phyloP scores from a whole-genome alignment of 352 stramenopile genomes.

The Globisporangium okanoganense region DNA sequence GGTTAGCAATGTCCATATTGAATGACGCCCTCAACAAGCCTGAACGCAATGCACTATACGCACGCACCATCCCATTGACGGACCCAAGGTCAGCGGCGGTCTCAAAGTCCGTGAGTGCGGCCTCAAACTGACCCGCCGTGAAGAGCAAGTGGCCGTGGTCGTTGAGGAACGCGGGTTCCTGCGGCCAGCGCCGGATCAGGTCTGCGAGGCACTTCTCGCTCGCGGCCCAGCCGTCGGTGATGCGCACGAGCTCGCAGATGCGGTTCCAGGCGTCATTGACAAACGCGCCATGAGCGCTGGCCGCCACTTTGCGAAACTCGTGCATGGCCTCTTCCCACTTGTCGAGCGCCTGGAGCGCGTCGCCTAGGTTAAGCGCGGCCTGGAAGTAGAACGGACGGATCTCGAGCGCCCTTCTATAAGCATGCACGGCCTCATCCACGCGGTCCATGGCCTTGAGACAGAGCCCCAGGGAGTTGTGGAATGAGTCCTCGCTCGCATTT shows the following conservation, averaged over 20 bases:
- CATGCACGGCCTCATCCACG: conserved; percentile 38
- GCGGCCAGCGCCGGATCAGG: conserved; percentile 40
- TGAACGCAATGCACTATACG: background rate
- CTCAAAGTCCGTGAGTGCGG: conserved; percentile 52
- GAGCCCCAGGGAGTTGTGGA: conserved; percentile 53
- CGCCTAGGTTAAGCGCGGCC: conserved; percentile 48
- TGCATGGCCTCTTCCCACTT: conserved; percentile 58
- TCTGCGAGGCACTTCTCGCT: conserved; percentile 55
- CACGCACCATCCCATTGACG: conserved; percentile 44
- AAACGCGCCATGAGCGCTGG: background rate
- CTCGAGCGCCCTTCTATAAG: conserved; percentile 47
- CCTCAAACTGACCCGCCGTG: conserved; percentile 49
- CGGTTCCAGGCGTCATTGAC: conserved; percentile 30
- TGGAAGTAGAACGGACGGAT: conserved; percentile 40
- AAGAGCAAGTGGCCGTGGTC: conserved; percentile 56
- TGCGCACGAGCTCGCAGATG: conserved; percentile 51
- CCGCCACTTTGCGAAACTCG: conserved; percentile 46
- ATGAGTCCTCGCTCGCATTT: conserved; percentile 42
- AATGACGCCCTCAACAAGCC: background rate
- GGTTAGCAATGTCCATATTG: background rate
- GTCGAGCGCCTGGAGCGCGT: conserved; percentile 33
- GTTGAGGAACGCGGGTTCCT: conserved; percentile 53
- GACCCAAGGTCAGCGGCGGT: conserved; percentile 33
- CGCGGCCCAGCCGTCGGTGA: conserved; percentile 39
- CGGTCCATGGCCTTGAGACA: conserved; percentile 39